Conservation (phyloP, 176 grass and related monocot species). For the Oryza longistaminata region DNA sequence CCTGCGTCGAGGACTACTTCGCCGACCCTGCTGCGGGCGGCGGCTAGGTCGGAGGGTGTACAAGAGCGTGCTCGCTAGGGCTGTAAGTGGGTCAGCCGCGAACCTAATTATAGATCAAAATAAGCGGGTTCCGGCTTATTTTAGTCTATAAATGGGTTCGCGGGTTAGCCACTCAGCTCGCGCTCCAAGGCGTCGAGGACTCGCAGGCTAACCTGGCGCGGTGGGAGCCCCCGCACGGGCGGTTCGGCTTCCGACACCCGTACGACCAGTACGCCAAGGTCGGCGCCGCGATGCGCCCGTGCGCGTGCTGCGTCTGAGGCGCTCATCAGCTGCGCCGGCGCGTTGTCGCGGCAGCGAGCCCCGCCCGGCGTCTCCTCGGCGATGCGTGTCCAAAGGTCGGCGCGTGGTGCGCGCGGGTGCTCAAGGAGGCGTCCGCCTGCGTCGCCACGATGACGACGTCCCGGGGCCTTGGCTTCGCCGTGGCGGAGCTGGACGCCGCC, state of each 20-base stretch:
- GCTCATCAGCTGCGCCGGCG: constrained; percentile 54
- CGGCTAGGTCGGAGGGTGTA: constrained; percentile 53
- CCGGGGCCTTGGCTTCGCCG: constrained; percentile 42
- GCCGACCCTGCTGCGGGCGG: background rate
- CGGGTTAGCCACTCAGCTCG: too few relatives aligned
- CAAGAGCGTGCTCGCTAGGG: constrained; percentile 84
- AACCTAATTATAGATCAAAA: too few relatives aligned
- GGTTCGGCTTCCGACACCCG: constrained; percentile 78
- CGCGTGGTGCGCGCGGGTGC: constrained; percentile 49
- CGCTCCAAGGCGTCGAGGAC: constrained; percentile 86
- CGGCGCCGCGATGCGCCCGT: constrained; percentile 69
- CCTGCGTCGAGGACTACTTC: constrained; percentile 70
- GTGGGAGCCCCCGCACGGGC: constrained; percentile 82
- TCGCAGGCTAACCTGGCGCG: constrained; percentile 84
- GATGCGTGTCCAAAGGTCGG: constrained; percentile 50
- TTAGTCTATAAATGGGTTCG: too few relatives aligned
- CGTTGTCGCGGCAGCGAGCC: constrained; percentile 32
- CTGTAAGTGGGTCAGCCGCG: too few relatives aligned
- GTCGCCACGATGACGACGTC: constrained; percentile 47
- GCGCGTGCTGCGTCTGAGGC: constrained; percentile 87
- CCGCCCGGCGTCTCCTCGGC: constrained; percentile 45
- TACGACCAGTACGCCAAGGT: constrained; percentile 76
- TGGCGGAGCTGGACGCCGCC: constrained; percentile 57
- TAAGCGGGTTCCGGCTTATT: too few relatives aligned
- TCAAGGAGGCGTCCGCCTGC: constrained; percentile 64